Base-by-base conservation (phyloP, 2,329 filamentous ascomycete genomes). In the Aspergillus viridinutans region DNA sequence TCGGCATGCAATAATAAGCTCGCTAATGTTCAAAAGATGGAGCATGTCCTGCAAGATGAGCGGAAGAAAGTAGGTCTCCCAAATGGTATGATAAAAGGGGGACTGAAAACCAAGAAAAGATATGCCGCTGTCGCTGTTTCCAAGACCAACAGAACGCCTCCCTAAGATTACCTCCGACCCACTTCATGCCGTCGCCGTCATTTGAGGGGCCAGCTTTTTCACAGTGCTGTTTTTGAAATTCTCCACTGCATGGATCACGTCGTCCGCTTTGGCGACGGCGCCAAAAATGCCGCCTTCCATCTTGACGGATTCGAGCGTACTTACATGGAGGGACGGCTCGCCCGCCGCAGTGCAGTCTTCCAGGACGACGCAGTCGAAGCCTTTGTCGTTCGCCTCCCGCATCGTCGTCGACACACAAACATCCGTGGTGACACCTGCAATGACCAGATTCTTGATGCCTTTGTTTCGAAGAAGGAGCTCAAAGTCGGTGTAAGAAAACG, bases 341-440 rank as follows among this genome's bases (percentile, higher is more conserved):
- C 70, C 71, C 6, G 78, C 76, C 21, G 77, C 74, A 47, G 75
- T 75, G 7, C 74, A 80, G 62, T 84, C 81, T 32, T 80, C 76
- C 3, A 84, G 64, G 1, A 84, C 62, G 12, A 82, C 63, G 57
- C 81, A 81, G 64, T 84, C 81, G 57, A 81, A 83, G 0, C 80
- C 81, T 5, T 79, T 75, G 69, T 84, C 81, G 58, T 78, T 83
- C 10, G 80, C 82, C 65, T 84, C 81, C 21, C 81, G 73, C 68
- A 84, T 80, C 4, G 81, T 84, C 8, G 75, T 82, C 25, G 77
- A 79, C 3, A 84, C 80, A 61, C 80, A 83, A 12, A 81, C 80
- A 67, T 84, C 81, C 0, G 81, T 83, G 5, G 81, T 84, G 4
- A 84, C 80, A 4, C 82, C 82, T 17, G 76, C 78, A 17, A 84